Percentiles rank a stretch among this genome's conserved stretches.
Conservation (phyloP, 2,329 filamentous ascomycete species). For the Ophiocordyceps camponoti-floridani region DNA sequence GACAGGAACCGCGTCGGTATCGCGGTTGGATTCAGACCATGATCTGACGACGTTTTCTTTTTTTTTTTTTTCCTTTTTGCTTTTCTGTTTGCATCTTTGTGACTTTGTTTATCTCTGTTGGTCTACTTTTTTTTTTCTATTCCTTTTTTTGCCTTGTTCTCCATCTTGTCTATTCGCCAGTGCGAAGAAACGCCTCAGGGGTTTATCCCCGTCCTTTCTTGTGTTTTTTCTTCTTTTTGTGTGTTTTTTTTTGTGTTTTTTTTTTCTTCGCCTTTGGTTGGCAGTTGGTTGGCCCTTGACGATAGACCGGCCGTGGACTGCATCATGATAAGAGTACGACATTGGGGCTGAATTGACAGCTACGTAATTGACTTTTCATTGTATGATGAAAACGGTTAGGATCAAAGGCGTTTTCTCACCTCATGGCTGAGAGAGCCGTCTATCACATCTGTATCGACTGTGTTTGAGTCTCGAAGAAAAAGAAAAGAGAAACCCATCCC, state of each 20-base stretch:
- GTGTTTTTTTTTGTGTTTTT: no score
- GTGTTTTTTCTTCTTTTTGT: not conserved
- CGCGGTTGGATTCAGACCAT: slow-evolving; percentile 1
- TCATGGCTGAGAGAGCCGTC: not conserved
- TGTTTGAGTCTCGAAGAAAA: not conserved
- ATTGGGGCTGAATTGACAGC: not conserved
- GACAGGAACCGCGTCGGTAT: not conserved
- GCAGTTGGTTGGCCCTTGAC: not conserved
- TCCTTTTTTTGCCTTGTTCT: not conserved
- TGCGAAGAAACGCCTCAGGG: not conserved
- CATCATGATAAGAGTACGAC: not conserved
- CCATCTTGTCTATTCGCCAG: not conserved
- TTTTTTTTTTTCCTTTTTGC: not conserved
- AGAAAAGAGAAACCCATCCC: not conserved
- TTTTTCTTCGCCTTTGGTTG: not conserved
- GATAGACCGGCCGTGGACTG: not conserved
- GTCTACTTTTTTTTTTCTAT: not conserved
- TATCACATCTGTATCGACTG: not conserved
- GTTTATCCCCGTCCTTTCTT: not conserved
- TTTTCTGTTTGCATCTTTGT: no score
- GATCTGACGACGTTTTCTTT: not conserved
- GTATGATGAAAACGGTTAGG: not conserved
- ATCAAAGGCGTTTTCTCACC: not conserved
- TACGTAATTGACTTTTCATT: not conserved
- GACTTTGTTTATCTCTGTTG: not conserved